Conservation (phyloP, 1,284 basidiomycete genomes). For the Cystobasidium sp. region DNA sequence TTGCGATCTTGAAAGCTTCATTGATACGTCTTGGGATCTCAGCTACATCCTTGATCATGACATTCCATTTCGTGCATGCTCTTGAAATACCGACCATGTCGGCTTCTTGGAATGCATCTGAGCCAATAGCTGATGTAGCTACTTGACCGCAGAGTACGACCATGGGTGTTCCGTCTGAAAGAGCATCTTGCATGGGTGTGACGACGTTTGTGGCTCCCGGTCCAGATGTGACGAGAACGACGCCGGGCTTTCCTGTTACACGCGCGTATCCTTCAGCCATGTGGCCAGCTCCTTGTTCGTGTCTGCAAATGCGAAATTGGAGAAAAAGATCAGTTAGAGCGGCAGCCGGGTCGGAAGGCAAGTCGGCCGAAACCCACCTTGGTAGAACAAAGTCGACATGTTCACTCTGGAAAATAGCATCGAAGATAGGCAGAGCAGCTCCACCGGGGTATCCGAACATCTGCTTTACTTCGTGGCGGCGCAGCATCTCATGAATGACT, state of each 20-base stretch:
- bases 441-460: constrained; percentile 90
- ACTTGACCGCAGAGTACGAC: constrained; percentile 98
- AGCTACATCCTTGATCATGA: constrained; percentile 97
- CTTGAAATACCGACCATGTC: constrained; percentile 95
- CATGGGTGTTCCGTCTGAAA: constrained; percentile 91
- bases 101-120: constrained; percentile 97
- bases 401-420: constrained; percentile 71
- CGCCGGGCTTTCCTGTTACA: constrained; percentile 95
- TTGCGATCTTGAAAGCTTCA: constrained; percentile 99
- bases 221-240: constrained; percentile 96
- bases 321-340: neutral
- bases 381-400: constrained; percentile 96
- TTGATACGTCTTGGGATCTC: constrained; percentile 95
- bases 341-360: neutral
- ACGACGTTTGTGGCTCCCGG: constrained; percentile 98
- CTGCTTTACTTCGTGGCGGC: constrained; percentile 92
- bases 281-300: constrained; percentile 97
- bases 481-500: constrained; percentile 99
- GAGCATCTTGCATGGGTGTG: constrained; percentile 96
- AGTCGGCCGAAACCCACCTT: constrained; percentile 47
- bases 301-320: constrained; percentile 60
- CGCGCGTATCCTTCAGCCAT: constrained; percentile 93
- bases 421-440: constrained; percentile 97
- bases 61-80: constrained; percentile 99
- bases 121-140: constrained; percentile 95